phyloP scores from a whole-genome alignment of 2,329 filamentous ascomycete species.

The Calonectria montana region DNA sequence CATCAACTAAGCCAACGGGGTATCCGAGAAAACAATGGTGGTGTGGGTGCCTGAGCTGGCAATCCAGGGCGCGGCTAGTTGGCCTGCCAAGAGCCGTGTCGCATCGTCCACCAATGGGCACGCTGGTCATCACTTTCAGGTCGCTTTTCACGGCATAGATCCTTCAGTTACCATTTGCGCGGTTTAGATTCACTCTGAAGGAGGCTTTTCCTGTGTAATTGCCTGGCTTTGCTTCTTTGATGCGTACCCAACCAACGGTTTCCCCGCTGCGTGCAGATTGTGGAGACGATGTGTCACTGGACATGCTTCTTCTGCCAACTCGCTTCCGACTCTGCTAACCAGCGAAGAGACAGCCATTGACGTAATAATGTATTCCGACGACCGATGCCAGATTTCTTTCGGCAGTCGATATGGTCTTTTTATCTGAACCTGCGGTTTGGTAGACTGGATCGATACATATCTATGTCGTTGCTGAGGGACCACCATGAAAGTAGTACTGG shows the following conservation, averaged over 20 bases:
- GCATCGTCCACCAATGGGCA: neutral
- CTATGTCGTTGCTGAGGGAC: too few species aligned
- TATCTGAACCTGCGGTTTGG: too few species aligned
- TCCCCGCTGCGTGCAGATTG: neutral
- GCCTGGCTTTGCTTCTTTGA: neutral
- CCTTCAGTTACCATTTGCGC: neutral
- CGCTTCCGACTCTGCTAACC: neutral
- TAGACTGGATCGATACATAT: too few species aligned
- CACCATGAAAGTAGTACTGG: too few species aligned
- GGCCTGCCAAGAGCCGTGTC: neutral
- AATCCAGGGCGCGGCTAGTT: neutral
- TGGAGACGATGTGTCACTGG: neutral
- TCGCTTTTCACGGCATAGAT: neutral
- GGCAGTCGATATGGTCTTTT: too few species aligned
- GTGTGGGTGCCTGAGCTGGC: neutral
- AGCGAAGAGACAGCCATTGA: neutral
- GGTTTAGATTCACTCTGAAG: neutral
- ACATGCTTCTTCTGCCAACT: neutral
- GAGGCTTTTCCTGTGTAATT: neutral
- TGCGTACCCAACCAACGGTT: neutral
- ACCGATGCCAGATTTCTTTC: neutral
- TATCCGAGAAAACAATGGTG: neutral
- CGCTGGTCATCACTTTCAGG: neutral
- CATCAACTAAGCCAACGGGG: neutral
- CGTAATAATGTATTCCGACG: neutral